phyloP scores from a whole-genome alignment of 2,329 filamentous ascomycete genomes.

The Myriosclerotinia duriaeana region DNA sequence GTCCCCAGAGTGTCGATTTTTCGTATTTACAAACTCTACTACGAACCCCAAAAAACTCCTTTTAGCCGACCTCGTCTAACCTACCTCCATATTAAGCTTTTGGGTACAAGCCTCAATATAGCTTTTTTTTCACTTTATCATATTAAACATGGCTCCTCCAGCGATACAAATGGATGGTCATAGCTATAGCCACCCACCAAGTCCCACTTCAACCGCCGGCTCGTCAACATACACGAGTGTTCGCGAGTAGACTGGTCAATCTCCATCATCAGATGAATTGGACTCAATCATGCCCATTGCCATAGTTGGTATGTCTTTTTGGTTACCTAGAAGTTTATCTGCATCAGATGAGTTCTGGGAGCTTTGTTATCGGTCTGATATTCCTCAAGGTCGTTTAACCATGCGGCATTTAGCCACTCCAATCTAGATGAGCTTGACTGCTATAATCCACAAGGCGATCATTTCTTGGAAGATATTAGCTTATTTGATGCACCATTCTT shows the following conservation, averaged over 20 bases:
- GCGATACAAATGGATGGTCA: no score
- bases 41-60: no score
- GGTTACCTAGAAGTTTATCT: conserved; percentile 42
- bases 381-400: conserved; percentile 46
- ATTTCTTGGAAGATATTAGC: conserved; percentile 37
- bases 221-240: no score
- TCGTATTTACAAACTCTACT: no score
- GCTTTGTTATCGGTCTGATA: conserved; percentile 41
- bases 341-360: conserved; percentile 45
- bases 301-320: conserved; percentile 43
- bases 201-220: no score
- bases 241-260: background rate
- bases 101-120: no score
- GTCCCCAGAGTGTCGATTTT: no score
- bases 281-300: conserved; percentile 37
- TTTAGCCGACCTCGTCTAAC: no score
- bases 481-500: conserved; percentile 40
- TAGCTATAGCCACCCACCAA: no score
- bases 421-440: conserved; percentile 41
- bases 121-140: no score
- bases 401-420: conserved; percentile 55
- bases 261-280: background rate
- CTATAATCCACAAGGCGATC: conserved; percentile 34
- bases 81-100: no score
- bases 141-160: no score